These are phyloP conservation scores for Pistacia atlantica DNA, from an alignment of 345 rosid species.

Conservation along the genomic window DNA sequence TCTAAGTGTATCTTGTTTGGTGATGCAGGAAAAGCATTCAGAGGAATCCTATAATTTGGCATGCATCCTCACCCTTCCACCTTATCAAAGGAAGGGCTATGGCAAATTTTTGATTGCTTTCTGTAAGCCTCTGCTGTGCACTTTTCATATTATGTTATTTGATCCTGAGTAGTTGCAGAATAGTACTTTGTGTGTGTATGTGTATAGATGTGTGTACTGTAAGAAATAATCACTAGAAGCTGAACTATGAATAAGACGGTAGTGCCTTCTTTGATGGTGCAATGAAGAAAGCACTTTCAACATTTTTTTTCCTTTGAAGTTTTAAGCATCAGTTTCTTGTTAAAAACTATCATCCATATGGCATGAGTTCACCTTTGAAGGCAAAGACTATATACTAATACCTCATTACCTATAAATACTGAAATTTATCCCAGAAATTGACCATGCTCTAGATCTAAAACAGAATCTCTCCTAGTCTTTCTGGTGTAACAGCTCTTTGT, in stretches of 20 bases:
- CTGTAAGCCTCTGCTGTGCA: constrained; percentile 57
- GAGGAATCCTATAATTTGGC: constrained; percentile 98
- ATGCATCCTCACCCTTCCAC: constrained; percentile 96
- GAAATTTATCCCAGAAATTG: neutral
- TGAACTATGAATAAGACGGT: neutral
- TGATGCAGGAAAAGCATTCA: constrained; percentile 90
- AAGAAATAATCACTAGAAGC: neutral
- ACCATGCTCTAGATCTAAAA: neutral
- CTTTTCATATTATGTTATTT: neutral
- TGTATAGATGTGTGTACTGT: neutral
- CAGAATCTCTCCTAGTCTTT: neutral
- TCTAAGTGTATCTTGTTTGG: constrained; percentile 15
- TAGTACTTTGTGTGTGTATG: neutral
- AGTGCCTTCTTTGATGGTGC: neutral
- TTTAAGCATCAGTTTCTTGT: neutral
- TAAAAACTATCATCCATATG: neutral
- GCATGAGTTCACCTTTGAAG: neutral
- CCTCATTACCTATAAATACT: neutral
- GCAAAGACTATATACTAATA: neutral
- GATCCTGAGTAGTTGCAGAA: neutral
- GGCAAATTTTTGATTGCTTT: constrained; percentile 96
- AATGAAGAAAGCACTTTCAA: neutral
- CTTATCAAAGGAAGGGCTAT: constrained; percentile 98
- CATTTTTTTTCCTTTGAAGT: neutral
- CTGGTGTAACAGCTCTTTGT: neutral